These are phyloP conservation scores for Rhinocladiella mackenziei DNA, from an alignment of 2,329 filamentous ascomycete genomes.

Conservation along the genomic window DNA sequence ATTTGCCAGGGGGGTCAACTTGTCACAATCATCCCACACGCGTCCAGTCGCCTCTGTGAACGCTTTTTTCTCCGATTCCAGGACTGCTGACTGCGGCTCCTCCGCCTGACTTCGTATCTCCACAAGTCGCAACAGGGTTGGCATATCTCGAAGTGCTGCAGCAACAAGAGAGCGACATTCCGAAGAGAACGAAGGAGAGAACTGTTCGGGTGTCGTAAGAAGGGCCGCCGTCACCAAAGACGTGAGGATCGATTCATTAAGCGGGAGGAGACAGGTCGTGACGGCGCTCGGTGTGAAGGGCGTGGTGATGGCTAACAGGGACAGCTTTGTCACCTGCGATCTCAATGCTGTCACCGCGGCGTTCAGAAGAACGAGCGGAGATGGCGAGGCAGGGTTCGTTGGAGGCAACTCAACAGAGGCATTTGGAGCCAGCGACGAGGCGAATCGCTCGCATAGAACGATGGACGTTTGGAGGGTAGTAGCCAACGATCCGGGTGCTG, in stretches of 20 bases:
- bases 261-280: constrained; percentile 63
- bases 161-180: constrained; percentile 61
- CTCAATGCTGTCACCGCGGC: constrained; percentile 70
- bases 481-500: constrained; percentile 5
- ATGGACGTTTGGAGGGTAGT: constrained; percentile 25
- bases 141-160: constrained; percentile 60
- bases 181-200: constrained; percentile 59
- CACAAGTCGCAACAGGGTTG: constrained; percentile 58
- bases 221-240: constrained; percentile 68
- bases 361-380: constrained; percentile 62
- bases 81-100: constrained; percentile 26
- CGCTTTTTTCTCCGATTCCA: constrained; percentile 44
- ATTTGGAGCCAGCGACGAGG: constrained; percentile 18
- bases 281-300: constrained; percentile 81
- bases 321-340: constrained; percentile 82
- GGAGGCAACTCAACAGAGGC: constrained; percentile 12
- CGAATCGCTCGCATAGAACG: constrained; percentile 21
- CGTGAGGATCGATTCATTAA: constrained; percentile 69
- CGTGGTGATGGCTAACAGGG: constrained; percentile 77
- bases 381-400: constrained; percentile 27
- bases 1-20: constrained; percentile 59
- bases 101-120: constrained; percentile 41
- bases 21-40: constrained; percentile 80
- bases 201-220: constrained; percentile 57
- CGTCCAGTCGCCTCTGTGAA: constrained; percentile 67